A percentile compares a stretch with the other conserved stretches of the same genome.
Conservation (phyloP, 2,329 filamentous ascomycete species). For the Paracoccidioides lutzii region DNA sequence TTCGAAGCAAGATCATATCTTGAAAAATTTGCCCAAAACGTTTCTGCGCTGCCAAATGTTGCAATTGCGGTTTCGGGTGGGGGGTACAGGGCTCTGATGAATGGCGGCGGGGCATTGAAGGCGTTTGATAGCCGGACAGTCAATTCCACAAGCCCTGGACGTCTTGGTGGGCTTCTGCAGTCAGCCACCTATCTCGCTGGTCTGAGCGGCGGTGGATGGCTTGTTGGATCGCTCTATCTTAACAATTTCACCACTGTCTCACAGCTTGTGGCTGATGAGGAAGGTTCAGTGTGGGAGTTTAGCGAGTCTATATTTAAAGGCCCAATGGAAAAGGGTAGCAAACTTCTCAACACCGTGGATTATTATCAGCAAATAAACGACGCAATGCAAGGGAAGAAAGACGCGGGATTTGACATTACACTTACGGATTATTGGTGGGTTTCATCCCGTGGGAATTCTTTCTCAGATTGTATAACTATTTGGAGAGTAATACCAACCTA, state of each 20-base stretch:
- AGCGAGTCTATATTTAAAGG: conserved; percentile 49
- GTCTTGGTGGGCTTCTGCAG: conserved; percentile 71
- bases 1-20: conserved; percentile 70
- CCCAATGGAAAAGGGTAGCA: conserved; percentile 37
- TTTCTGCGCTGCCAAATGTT: conserved; percentile 51
- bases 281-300: conserved; percentile 48
- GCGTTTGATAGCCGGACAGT: conserved; percentile 65
- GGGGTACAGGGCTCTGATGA: conserved; percentile 76
- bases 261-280: conserved; percentile 36
- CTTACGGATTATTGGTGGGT: conserved; percentile 71
- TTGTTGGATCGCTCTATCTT: conserved; percentile 65
- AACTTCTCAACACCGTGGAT: conserved; percentile 42
- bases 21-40: conserved; percentile 43
- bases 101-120: conserved; percentile 64
- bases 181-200: conserved; percentile 68
- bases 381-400: conserved; percentile 47
- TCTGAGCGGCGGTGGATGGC: conserved; percentile 71
- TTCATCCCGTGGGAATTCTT: background rate
- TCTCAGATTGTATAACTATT: too few relatives aligned
- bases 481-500: too few relatives aligned
- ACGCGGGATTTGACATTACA: conserved; percentile 54
- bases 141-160: conserved; percentile 48
- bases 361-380: conserved; percentile 52
- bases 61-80: conserved; percentile 70
- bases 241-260: conserved; percentile 65